Evolutionary conservation across 306 rosid species (phyloP).

Genomic region (Rosa multiflora): DNA sequence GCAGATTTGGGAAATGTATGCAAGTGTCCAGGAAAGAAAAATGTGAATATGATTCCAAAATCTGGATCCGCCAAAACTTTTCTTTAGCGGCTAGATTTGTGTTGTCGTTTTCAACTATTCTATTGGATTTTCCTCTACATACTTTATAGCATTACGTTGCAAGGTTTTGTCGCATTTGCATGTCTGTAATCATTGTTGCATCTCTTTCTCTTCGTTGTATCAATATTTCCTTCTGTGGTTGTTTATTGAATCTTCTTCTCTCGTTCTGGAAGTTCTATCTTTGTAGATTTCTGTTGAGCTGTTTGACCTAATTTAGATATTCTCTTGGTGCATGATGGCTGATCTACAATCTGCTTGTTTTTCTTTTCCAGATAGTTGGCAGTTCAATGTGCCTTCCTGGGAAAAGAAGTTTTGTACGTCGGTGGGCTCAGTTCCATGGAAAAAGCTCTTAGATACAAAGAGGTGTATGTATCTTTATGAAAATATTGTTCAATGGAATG

Average conservation of each 20-base stretch:
- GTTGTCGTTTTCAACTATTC: constrained; percentile 1
- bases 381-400: constrained; percentile 60
- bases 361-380: constrained; percentile 37
- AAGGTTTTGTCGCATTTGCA: neutral
- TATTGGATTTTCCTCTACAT: neutral
- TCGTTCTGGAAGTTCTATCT: constrained; percentile 4
- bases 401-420: constrained; percentile 62
- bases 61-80: neutral
- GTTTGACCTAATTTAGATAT: neutral
- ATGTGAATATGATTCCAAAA: neutral
- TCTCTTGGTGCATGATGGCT: constrained; percentile 11
- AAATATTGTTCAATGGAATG: constrained; percentile 66
- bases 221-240: neutral
- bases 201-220: neutral
- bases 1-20: neutral
- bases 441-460: constrained; percentile 56
- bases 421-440: constrained; percentile 71
- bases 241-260: neutral
- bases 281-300: constrained; percentile 11
- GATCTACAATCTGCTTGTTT: constrained; percentile 23
- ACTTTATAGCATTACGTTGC: neutral
- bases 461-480: constrained; percentile 47
- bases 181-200: neutral
- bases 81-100: neutral
- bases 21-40: neutral